A percentile compares a stretch with the other conserved stretches of the same genome.
These are phyloP conservation scores for Plasmopara muralis DNA, from an alignment of 352 stramenopile genomes.

Conservation along the genomic window DNA sequence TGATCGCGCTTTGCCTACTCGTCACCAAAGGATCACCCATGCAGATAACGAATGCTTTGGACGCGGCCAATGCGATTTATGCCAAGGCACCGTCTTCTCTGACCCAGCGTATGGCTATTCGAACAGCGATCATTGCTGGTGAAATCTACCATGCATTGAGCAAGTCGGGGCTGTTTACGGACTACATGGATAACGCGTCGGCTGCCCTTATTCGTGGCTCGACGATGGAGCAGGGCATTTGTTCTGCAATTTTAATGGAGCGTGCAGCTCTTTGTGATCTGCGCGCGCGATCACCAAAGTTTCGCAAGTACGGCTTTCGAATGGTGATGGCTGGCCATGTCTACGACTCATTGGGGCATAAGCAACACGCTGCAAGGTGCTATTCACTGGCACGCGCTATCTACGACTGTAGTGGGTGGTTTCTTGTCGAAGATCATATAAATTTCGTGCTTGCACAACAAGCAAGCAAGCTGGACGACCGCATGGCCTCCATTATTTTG, in stretches of 20 bases:
- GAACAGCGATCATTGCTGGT: constrained; percentile 61
- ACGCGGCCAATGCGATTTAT: constrained; percentile 59
- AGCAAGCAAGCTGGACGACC: constrained; percentile 64
- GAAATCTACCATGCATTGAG: constrained; percentile 77
- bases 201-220: constrained; percentile 75
- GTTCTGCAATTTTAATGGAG: constrained; percentile 77
- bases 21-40: constrained; percentile 70
- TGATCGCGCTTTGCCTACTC: constrained; percentile 81
- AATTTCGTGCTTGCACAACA: constrained; percentile 83
- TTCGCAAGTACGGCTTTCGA: constrained; percentile 84
- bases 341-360: constrained; percentile 68
- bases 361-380: constrained; percentile 71
- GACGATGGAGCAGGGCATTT: constrained; percentile 80
- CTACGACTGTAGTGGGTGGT: constrained; percentile 79
- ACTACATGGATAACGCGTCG: constrained; percentile 85
- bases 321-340: constrained; percentile 87
- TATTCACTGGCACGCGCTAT: constrained; percentile 69
- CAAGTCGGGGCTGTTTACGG: constrained; percentile 67
- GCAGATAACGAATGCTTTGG: constrained; percentile 81
- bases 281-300: constrained; percentile 58
- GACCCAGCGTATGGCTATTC: constrained; percentile 53
- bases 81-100: constrained; percentile 41
- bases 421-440: constrained; percentile 85
- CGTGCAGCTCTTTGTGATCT: constrained; percentile 72
- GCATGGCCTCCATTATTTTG: constrained; percentile 77